Base-by-base conservation (phyloP, 192 early-diverging fungal species). In the Glomus cerebriforme region DNA sequence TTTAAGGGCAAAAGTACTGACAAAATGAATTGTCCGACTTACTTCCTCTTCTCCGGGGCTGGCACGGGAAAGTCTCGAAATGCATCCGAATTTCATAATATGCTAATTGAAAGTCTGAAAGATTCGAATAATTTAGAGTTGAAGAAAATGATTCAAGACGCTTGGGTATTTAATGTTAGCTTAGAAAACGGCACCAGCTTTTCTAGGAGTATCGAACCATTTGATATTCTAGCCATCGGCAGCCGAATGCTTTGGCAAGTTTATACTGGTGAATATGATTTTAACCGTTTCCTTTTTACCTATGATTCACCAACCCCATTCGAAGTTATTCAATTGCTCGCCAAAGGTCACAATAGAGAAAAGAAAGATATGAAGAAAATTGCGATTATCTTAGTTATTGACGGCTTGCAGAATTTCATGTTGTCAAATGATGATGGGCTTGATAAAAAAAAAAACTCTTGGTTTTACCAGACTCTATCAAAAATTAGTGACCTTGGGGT, bases 31-130 rank as follows among this genome's bases (percentile, higher is more conserved):
- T 10, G 26, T 10, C 77, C 77, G 27, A 43, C 74, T n/a, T 65
- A 69, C 31, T 27, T 79, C 29, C 74, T 79, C 65, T 67, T 79
- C 43, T 79, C 77, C 35, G 66, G 65, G 37, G 65, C 77, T 69
- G 65, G 77, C 15, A 79, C 39, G 6, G 77, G 77, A 79, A 79
- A 79, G 37, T 77, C 76, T 31, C 63, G 76, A 60, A 77, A 66
- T 35, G 76, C 76, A 24, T 37, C 27, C 19, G 77, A 79, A 69
- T 77, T 77, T 64, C 59, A 77, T 60, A 12, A 64, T 15, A 77
- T 54, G 37, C 19, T 39, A 77, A 64, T 77, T 7, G 0, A 15
- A 31, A 66, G 59, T 77, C 37, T 77, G 75, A 31, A 26, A 22
- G 75, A 67, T 29, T n/a, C 27, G 26, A 13, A 69, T 29, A 17